phyloP scores from a whole-genome alignment of 2,329 filamentous ascomycete species.

The Penicillium fuscoglaucum region DNA sequence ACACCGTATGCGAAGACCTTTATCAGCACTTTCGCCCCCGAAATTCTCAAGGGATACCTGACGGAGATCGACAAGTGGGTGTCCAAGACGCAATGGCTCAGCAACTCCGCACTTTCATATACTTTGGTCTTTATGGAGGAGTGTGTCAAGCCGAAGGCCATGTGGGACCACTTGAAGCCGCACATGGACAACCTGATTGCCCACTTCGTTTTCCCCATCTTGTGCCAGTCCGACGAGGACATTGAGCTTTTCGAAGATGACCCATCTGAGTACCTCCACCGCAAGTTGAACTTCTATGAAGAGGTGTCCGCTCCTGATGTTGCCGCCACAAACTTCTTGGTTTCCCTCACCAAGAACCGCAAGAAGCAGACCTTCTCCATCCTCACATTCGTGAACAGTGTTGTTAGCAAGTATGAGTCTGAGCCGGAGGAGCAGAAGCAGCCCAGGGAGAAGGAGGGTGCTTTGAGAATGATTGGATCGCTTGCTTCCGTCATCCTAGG shows the following conservation, averaged over 20 bases:
- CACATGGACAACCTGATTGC: slow-evolving; percentile 91
- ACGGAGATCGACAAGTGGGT: slow-evolving; percentile 98
- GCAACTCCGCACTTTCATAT: slow-evolving; percentile 88
- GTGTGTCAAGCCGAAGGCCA: slow-evolving; percentile 93
- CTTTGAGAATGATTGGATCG: slow-evolving; percentile 94
- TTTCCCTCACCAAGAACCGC: slow-evolving; percentile 88
- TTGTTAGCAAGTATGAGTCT: slow-evolving; percentile 89
- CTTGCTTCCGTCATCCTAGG: slow-evolving; percentile 89
- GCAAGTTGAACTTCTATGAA: slow-evolving; percentile 97
- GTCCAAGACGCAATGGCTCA: slow-evolving; percentile 89
- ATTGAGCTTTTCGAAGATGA: slow-evolving; percentile 92
- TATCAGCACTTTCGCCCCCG: slow-evolving; percentile 85
- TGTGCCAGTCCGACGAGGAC: slow-evolving; percentile 90
- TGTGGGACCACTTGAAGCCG: slow-evolving; percentile 91
- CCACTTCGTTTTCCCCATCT: slow-evolving; percentile 91
- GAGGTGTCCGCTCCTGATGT: slow-evolving; percentile 94
- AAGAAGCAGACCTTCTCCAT: slow-evolving; percentile 96
- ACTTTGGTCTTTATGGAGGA: slow-evolving; percentile 95
- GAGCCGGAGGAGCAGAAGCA: slow-evolving; percentile 87
- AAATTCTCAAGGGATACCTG: slow-evolving; percentile 94
- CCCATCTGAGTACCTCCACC: slow-evolving; percentile 93
- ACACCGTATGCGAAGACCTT: slow-evolving; percentile 86
- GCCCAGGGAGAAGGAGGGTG: slow-evolving; percentile 93
- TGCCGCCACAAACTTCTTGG: slow-evolving; percentile 92
- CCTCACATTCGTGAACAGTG: slow-evolving; percentile 88